Conservation (phyloP, 345 rosid species). For the Pistacia integerrima region DNA sequence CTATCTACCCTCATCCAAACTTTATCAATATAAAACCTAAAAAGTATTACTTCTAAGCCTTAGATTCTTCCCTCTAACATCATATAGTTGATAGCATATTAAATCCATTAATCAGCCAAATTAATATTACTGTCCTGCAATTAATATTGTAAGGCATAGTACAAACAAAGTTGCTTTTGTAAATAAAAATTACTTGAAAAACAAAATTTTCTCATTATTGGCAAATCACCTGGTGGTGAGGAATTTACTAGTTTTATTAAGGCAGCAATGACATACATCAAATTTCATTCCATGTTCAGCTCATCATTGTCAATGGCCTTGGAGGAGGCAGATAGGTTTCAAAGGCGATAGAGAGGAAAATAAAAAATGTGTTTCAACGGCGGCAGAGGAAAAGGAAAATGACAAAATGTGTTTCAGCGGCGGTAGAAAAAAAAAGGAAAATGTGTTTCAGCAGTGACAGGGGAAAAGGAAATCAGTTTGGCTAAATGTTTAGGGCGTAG, state of each 20-base stretch:
- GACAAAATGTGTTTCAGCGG: too few species aligned
- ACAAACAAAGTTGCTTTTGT: background rate
- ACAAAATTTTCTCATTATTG: background rate
- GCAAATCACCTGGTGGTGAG: background rate
- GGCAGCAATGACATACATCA: background rate
- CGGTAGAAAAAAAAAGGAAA: too few species aligned
- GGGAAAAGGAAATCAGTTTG: too few species aligned
- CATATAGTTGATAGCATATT: background rate
- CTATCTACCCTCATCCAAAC: background rate
- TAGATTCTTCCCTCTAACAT: background rate
- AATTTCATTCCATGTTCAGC: slow-evolving; percentile 8
- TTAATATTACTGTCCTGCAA: background rate
- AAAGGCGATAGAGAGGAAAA: too few species aligned
- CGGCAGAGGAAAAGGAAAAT: too few species aligned
- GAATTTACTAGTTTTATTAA: background rate
- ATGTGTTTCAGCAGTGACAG: too few species aligned
- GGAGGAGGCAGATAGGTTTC: too few species aligned
- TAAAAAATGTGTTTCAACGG: too few species aligned
- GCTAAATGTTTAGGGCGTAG: too few species aligned
- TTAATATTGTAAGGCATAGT: background rate
- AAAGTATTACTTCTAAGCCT: too few species aligned
- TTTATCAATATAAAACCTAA: background rate
- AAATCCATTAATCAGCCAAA: background rate
- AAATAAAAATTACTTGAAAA: background rate
- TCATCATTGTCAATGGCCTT: background rate